These are phyloP conservation scores for Aegilops umbellulata DNA, from an alignment of 176 grass and related monocot genomes.

Conservation along the genomic window DNA sequence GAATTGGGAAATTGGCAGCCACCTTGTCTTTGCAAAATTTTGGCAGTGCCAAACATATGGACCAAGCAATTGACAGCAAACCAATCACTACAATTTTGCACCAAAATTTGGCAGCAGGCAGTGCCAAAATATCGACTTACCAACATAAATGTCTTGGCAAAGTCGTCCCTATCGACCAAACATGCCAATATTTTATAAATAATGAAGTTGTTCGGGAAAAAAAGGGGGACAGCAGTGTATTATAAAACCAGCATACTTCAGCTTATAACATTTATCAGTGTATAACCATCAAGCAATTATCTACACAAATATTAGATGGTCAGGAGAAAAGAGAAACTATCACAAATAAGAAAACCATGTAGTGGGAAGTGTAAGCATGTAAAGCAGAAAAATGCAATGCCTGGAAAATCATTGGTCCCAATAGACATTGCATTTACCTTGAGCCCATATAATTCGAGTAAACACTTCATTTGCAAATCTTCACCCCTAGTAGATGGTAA, in stretches of 20 bases:
- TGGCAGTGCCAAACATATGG: neutral
- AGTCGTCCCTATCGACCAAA: neutral
- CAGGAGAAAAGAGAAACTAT: conserved; percentile 17
- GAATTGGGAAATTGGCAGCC: neutral
- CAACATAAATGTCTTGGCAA: neutral
- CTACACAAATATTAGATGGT: neutral
- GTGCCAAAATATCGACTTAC: neutral
- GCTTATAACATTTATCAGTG: conserved; percentile 1
- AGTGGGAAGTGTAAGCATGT: neutral
- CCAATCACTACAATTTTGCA: neutral
- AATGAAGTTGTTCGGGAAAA: neutral
- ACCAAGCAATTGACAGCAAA: neutral
- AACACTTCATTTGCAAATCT: conserved; percentile 98
- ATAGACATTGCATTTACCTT: conserved; percentile 60
- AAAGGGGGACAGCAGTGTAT: neutral
- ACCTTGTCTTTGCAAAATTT: neutral
- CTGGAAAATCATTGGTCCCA: conserved; percentile 22
- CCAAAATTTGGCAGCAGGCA: neutral
- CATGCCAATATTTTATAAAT: neutral
- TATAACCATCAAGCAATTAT: neutral
- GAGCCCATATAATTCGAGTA: conserved; percentile 95
- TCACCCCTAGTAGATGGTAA: conserved; percentile 86
- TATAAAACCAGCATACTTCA: conserved; percentile 20
- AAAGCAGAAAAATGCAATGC: conserved; percentile 9
- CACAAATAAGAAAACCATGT: neutral